A percentile compares a stretch with the other conserved stretches of the same genome.
Conservation (phyloP, 1,284 basidiomycete genomes). For the Heterobasidion irregulare region DNA sequence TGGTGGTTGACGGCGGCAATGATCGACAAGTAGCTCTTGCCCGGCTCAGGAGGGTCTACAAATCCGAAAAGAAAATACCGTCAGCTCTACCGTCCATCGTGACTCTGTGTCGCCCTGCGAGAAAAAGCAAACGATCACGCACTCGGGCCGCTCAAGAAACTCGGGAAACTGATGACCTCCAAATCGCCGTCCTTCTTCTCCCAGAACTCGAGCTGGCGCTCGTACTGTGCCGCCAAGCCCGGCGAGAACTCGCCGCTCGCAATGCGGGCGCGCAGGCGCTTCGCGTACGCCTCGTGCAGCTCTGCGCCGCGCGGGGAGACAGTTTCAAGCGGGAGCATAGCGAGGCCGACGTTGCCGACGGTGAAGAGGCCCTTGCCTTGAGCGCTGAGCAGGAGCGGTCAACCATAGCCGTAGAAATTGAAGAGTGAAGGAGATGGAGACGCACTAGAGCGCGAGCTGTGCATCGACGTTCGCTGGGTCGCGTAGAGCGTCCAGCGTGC, state of each 20-base stretch:
- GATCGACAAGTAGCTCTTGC: slow-evolving; percentile 15
- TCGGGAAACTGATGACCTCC: slow-evolving; percentile 14
- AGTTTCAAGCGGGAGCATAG: slow-evolving; percentile 6
- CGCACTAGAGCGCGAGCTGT: slow-evolving; percentile 17
- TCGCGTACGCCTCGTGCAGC: background rate
- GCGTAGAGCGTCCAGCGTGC: no score
- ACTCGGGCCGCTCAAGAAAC: slow-evolving; percentile 13
- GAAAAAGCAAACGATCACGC: background rate
- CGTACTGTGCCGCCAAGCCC: slow-evolving; percentile 11
- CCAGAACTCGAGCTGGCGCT: slow-evolving; percentile 6
- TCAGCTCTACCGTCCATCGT: no score
- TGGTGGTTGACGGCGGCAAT: slow-evolving; percentile 10
- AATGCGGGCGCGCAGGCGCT: slow-evolving; percentile 3
- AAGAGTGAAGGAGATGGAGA: background rate
- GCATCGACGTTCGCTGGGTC: no score
- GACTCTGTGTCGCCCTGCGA: background rate
- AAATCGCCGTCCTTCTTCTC: background rate
- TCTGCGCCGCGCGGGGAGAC: slow-evolving; percentile 1
- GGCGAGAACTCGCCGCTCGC: slow-evolving; percentile 2
- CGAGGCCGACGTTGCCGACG: slow-evolving; percentile 6
- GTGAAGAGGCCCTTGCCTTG: slow-evolving; percentile 10
- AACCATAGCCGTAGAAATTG: background rate
- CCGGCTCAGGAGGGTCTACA: slow-evolving; percentile 8
- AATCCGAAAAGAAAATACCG: background rate
- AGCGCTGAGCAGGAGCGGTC: background rate